Evolutionary conservation across 495 filamentous ascomycete genomes (phyloP).

Genomic region (Haplographium delicatum): DNA sequence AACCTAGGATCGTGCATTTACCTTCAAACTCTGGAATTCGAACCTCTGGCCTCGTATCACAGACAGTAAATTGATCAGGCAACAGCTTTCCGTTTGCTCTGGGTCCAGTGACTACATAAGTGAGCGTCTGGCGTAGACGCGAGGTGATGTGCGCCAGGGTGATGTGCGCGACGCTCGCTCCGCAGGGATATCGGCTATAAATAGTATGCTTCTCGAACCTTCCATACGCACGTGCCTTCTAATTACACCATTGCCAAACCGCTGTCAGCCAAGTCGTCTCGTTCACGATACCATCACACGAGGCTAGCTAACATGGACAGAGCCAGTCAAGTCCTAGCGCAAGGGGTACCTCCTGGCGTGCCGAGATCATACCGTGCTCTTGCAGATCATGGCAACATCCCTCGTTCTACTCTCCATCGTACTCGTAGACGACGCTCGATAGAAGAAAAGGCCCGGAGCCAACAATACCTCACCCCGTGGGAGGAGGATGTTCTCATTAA

Average conservation of each 20-base stretch:
- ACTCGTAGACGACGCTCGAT: conserved; percentile 15
- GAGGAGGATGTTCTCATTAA: conserved; percentile 12
- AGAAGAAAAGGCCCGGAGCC: too few relatives aligned
- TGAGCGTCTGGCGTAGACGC: too few relatives aligned
- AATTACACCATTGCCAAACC: neutral
- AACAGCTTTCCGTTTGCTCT: too few relatives aligned
- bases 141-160: neutral
- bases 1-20: conserved; percentile 7
- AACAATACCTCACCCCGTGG: too few relatives aligned
- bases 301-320: conserved; percentile 5
- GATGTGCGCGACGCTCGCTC: neutral
- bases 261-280: neutral
- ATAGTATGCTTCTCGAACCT: conserved; percentile 19
- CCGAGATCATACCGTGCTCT: conserved; percentile 23
- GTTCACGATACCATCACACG: too few relatives aligned
- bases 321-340: conserved; percentile 10
- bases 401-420: conserved; percentile 23
- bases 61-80: conserved; percentile 5
- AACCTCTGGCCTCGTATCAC: conserved; percentile 5
- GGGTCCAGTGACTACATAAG: too few relatives aligned
- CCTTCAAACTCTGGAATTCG: conserved; percentile 7
- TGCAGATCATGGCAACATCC: conserved; percentile 24
- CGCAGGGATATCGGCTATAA: neutral
- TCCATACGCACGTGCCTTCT: conserved; percentile 9
- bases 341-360: conserved; percentile 8